Evolutionary conservation across 208 protist genomes (phyloP), one percentile per base, ranked within the genome.

Genomic region (Acanthamoeba castellanii): DNA sequence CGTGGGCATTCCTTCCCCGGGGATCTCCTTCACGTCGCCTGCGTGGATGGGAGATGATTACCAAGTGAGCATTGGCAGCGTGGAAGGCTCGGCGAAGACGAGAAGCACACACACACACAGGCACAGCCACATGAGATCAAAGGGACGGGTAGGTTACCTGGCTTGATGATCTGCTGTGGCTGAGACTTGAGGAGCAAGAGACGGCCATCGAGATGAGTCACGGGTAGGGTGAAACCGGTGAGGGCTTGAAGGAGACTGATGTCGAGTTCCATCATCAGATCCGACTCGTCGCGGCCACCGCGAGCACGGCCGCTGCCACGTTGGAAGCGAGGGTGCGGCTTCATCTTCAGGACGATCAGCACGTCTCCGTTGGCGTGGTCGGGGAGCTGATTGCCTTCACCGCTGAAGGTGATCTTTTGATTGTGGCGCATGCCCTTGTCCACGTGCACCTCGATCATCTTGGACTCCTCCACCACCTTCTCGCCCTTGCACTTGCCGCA

Each of bases 341-440:
- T 99, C 97, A 99, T 96, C 52, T 99, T 97, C 6, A 99, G 94
- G 25, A 99, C 98, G 93, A 99, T 99, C 76, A 99, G 98, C 87
- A 99, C 99, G 96, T 99, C 99, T 74, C 99, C 99, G 30, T 99
- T 97, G 70, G 97, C 96, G 52, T 99, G 96, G 66, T 97, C 98
- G 34, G 99, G 98, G 81, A 98, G 98, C 95, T 99, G 98, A 78
- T 99, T 98, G 88, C 98, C 99, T 94, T 99, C 99, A 61, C 99
- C 99, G 66, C 82, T 66, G 96, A 99, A 99, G 8, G 96, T 97
- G 93, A 99, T 98, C 95, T 99, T 98, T 96, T 99, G 98, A 59
- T 98, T 98, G 66, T 98, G 95, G 93, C 98, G 96, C 98, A 99
- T 99, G 5, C 99, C 99, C 88, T 98, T 98, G 70, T 99, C 99